Conservation (phyloP, 1,284 basidiomycete species). For the Heterobasidion occidentale region DNA sequence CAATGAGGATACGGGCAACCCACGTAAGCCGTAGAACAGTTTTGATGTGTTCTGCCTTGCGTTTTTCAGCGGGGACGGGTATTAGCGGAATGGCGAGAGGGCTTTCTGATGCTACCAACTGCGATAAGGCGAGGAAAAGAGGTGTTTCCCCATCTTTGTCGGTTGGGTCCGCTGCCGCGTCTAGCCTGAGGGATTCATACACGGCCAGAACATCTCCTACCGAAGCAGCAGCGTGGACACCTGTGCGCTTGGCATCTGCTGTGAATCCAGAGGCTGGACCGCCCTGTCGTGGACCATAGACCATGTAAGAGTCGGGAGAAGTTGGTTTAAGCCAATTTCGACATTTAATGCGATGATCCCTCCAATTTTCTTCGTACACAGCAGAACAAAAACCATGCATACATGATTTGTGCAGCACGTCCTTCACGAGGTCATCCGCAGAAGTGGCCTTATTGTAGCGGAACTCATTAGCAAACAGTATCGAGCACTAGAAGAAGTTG, state of each 20-base stretch:
- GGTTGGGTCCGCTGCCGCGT: background rate
- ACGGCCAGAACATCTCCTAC: background rate
- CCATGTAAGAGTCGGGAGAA: background rate
- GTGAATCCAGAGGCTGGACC: background rate
- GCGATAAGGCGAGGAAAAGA: background rate
- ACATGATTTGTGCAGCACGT: background rate
- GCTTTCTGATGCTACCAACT: background rate
- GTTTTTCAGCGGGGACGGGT: background rate
- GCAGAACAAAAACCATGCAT: background rate
- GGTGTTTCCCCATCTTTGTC: background rate
- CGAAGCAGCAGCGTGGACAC: background rate
- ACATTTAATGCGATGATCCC: background rate
- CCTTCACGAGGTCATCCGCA: background rate
- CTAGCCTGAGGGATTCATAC: background rate
- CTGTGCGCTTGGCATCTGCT: background rate
- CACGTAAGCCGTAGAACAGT: background rate
- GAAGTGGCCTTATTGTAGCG: too few species aligned
- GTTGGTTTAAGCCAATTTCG: background rate
- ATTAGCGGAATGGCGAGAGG: background rate
- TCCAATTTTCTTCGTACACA: background rate
- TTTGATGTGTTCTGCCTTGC: background rate
- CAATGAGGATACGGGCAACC: background rate
- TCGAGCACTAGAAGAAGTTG: too few species aligned
- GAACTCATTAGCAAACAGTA: too few species aligned
- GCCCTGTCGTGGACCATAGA: background rate